Percentiles rank a stretch among this genome's conserved stretches.
Conservation (phyloP, 192 early-diverging fungal genomes). For the Podila minutissima region DNA sequence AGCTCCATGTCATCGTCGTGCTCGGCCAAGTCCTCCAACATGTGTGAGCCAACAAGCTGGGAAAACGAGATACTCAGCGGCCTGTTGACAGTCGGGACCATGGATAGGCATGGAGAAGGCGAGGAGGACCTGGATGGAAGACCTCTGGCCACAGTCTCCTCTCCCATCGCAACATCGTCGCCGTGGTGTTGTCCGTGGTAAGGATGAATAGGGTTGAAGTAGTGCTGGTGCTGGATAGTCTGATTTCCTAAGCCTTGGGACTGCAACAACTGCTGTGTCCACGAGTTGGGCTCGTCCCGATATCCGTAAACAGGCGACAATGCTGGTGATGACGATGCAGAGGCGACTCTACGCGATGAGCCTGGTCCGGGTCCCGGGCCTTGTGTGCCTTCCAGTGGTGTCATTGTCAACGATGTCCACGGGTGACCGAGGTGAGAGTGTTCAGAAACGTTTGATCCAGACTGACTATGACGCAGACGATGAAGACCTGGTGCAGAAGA, state of each 20-base stretch:
- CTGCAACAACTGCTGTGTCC: conserved; percentile 33
- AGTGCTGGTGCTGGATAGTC: not conserved
- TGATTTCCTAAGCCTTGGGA: conserved; percentile 20
- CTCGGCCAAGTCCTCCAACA: conserved; percentile 34
- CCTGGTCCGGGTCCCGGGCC: not conserved
- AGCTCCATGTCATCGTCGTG: conserved; percentile 51
- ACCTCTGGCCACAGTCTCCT: conserved; percentile 10
- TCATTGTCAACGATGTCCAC: conserved; percentile 34
- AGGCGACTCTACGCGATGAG: not conserved
- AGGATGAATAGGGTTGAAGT: not conserved
- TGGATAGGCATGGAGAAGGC: conserved; percentile 36
- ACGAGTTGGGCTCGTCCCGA: conserved; percentile 14
- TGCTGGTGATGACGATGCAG: not conserved
- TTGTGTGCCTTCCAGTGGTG: conserved; percentile 16
- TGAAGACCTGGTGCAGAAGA: not conserved
- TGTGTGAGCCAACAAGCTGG: conserved; percentile 21
- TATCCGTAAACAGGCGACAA: not conserved
- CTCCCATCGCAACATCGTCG: conserved; percentile 42
- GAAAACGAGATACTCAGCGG: conserved; percentile 44
- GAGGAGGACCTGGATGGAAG: conserved; percentile 34
- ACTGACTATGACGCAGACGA: not conserved
- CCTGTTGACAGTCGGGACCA: conserved; percentile 29
- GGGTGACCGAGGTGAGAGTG: conserved; percentile 4
- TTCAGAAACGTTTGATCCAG: not conserved
- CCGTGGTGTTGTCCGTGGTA: conserved; percentile 4